phyloP scores from a whole-genome alignment of 169 alveolate species.

The Plasmodium adleri region DNA sequence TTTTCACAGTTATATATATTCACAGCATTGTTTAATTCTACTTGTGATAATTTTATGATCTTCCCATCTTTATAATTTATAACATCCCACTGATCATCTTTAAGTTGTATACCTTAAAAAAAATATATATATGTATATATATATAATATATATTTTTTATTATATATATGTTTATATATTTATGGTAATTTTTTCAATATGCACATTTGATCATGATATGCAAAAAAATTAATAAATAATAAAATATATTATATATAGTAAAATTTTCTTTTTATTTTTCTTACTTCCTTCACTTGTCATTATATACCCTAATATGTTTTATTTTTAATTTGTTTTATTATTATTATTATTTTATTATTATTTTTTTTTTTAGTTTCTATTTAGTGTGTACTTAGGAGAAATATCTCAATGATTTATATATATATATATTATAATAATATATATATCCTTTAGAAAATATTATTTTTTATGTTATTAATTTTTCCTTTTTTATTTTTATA shows the following conservation, averaged over 20 bases:
- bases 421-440: no score
- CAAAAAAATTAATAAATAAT: background rate
- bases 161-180: background rate
- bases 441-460: no score
- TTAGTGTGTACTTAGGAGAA: no score
- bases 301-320: background rate
- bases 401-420: no score
- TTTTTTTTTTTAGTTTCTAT: no score
- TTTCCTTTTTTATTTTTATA: no score
- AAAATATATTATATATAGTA: background rate
- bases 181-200: background rate
- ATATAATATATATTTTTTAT: background rate
- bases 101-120: background rate
- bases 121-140: background rate
- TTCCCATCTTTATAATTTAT: conserved; percentile 40
- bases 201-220: conserved; percentile 1
- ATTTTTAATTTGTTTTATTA: no score
- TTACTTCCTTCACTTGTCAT: conserved; percentile 4
- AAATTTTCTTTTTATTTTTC: background rate
- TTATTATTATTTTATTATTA: no score
- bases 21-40: conserved; percentile 46
- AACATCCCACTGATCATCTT: conserved; percentile 71
- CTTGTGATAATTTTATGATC: conserved; percentile 28
- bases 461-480: no score
- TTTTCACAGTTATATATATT: conserved; percentile 63